phyloP scores from a whole-genome alignment of 306 rosid species.

The Dryas alaskensis region DNA sequence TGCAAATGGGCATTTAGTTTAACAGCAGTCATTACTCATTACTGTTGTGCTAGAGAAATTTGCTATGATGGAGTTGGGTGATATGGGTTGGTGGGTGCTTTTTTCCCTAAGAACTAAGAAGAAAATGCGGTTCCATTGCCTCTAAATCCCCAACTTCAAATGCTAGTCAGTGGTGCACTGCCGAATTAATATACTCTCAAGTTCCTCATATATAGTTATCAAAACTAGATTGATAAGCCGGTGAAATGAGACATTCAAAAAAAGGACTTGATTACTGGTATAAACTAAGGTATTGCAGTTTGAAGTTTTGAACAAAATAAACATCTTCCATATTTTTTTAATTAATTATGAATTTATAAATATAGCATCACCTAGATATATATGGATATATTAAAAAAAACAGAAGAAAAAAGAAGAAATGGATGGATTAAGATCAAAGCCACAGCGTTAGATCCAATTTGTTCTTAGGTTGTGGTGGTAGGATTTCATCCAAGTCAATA shows the following conservation, averaged over 20 bases:
- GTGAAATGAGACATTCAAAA: too few relatives aligned
- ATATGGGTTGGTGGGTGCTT: neutral
- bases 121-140: neutral
- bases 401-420: neutral
- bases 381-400: too few relatives aligned
- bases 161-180: neutral
- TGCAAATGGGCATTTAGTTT: neutral
- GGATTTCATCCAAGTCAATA: too few relatives aligned
- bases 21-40: neutral
- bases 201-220: neutral
- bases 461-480: too few relatives aligned
- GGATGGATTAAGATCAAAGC: neutral
- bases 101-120: neutral
- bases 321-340: too few relatives aligned
- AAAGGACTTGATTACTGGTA: too few relatives aligned
- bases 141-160: neutral
- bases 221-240: too few relatives aligned
- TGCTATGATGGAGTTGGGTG: neutral
- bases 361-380: too few relatives aligned
- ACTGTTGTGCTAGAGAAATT: neutral
- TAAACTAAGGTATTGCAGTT: neutral
- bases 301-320: neutral
- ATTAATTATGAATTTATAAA: too few relatives aligned
- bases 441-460: neutral
- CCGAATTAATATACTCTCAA: neutral